These are phyloP conservation scores for Neurospora sp. DNA, from an alignment of 2,329 filamentous ascomycete species.

Conservation along the genomic window DNA sequence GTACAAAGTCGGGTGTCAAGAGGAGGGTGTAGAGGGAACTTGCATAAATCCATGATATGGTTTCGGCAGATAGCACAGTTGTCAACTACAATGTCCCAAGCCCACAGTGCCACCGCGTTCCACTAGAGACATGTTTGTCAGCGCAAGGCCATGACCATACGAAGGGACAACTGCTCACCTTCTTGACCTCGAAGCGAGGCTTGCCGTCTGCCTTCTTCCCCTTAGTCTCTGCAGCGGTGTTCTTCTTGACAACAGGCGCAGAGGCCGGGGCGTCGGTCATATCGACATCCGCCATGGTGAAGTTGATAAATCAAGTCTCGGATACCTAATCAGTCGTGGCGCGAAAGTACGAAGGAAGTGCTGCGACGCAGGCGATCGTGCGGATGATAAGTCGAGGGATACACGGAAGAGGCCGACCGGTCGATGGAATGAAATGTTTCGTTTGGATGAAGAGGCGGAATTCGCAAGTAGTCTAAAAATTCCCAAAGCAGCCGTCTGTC, in stretches of 20 bases:
- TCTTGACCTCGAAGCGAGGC: constrained; percentile 98
- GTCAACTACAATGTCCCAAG: constrained; percentile 98
- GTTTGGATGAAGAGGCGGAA: background rate
- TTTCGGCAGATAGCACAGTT: constrained; percentile 99
- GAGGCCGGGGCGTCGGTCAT: constrained; percentile 75
- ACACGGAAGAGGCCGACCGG: background rate
- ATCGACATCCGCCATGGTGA: constrained; percentile 82
- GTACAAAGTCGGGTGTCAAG: background rate
- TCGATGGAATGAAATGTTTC: background rate
- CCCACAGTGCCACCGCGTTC: constrained; percentile 97
- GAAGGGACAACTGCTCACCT: constrained; percentile 45
- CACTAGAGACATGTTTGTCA: constrained; percentile 47
- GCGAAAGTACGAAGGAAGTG: background rate
- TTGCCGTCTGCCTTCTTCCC: constrained; percentile 49
- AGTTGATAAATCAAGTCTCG: background rate
- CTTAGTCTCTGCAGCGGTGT: constrained; percentile 35
- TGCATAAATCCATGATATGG: constrained; percentile 99
- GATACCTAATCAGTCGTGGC: background rate
- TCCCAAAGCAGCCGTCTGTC: background rate
- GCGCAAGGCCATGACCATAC: background rate
- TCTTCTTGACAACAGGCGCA: constrained; percentile 34
- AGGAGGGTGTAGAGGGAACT: constrained; percentile 19
- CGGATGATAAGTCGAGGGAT: background rate
- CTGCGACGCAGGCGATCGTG: background rate
- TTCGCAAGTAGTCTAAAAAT: background rate